Evolutionary conservation across 2,329 filamentous ascomycete genomes (phyloP).

Genomic region (Sporothrix variecibatus): DNA sequence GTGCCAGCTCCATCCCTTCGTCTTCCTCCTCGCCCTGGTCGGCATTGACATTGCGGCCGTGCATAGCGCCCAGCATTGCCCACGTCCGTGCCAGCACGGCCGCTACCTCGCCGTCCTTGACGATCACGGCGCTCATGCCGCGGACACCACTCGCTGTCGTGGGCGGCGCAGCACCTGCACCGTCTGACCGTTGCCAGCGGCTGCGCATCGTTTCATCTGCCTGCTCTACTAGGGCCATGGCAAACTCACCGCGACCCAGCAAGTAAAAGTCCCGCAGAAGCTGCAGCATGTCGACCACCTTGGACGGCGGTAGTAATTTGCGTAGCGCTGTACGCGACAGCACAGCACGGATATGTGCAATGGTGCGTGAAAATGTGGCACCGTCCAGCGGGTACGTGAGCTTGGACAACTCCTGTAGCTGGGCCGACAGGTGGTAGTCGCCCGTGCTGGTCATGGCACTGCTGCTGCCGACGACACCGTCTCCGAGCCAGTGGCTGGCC

Average conservation of each 20-base stretch:
- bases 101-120: constrained; percentile 86
- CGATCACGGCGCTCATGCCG: constrained; percentile 61
- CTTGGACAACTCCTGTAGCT: constrained; percentile 68
- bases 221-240: constrained; percentile 80
- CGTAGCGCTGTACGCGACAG: constrained; percentile 83
- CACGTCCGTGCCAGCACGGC: constrained; percentile 76
- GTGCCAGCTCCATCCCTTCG: constrained; percentile 79
- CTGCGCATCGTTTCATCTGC: constrained; percentile 78
- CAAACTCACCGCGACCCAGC: constrained; percentile 86
- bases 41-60: constrained; percentile 69
- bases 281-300: constrained; percentile 74
- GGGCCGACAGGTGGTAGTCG: constrained; percentile 55
- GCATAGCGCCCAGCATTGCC: constrained; percentile 75
- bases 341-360: constrained; percentile 75
- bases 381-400: constrained; percentile 74
- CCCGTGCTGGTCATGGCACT: constrained; percentile 43
- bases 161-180: constrained; percentile 8
- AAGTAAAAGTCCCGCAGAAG: constrained; percentile 86
- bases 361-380: constrained; percentile 67
- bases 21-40: constrained; percentile 70
- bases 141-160: constrained; percentile 43
- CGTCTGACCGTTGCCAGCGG: constrained; percentile 65
- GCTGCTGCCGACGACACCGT: constrained; percentile 42
- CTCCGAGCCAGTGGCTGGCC: constrained; percentile 26
- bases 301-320: constrained; percentile 74